Conservation (phyloP, 257 asterid species). For the Apocynum venetum region DNA sequence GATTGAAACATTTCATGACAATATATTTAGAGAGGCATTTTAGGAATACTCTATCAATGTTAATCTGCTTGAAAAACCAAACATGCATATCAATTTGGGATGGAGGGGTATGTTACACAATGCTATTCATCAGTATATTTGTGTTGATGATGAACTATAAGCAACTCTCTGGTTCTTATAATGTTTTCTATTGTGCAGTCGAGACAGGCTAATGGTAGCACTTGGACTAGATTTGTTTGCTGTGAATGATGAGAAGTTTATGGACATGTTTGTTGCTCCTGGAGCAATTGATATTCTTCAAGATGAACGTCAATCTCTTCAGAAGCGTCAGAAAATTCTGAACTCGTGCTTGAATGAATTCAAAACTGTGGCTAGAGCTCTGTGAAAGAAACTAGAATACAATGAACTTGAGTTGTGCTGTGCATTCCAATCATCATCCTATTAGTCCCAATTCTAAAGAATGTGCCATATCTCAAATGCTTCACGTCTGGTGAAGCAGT, state of each 20-base stretch:
- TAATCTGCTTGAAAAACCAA: too few relatives aligned
- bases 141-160: background rate
- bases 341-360: slow-evolving; percentile 80
- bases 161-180: background rate
- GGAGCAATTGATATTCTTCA: slow-evolving; percentile 67
- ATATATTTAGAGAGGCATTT: too few relatives aligned
- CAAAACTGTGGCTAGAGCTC: slow-evolving; percentile 74
- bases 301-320: slow-evolving; percentile 57
- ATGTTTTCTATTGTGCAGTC: slow-evolving; percentile 36
- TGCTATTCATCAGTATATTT: background rate
- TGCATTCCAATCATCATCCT: background rate
- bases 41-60: too few relatives aligned
- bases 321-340: slow-evolving; percentile 68
- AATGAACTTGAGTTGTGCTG: background rate
- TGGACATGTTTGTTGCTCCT: slow-evolving; percentile 95
- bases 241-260: slow-evolving; percentile 69
- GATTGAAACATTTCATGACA: too few relatives aligned
- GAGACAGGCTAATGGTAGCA: slow-evolving; percentile 64
- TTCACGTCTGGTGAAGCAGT: background rate
- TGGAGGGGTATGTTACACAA: too few relatives aligned
- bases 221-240: slow-evolving; percentile 83
- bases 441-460: background rate
- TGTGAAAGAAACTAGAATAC: slow-evolving; percentile 30
- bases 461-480: too few relatives aligned
- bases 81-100: too few relatives aligned